Evolutionary conservation across 257 asterid genomes (phyloP).

Genomic region (Ligustrum vulgare): DNA sequence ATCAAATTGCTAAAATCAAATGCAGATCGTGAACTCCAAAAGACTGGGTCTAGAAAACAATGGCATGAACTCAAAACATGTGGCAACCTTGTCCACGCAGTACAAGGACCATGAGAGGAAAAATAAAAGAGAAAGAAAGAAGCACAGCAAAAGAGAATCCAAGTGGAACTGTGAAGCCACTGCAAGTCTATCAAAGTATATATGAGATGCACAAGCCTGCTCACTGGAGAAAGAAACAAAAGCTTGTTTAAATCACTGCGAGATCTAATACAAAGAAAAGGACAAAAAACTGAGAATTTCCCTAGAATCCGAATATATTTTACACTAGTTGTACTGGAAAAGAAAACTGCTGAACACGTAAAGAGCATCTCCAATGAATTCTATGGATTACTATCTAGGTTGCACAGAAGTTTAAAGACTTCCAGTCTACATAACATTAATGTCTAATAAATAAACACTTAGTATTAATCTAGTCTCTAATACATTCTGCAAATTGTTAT

Average conservation of each 20-base stretch:
- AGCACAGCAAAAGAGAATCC: not conserved
- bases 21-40: not conserved
- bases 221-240: not conserved
- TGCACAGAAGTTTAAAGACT: too few species aligned
- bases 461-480: too few species aligned
- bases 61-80: not conserved
- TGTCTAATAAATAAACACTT: too few species aligned
- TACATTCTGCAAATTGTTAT: too few species aligned
- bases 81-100: not conserved
- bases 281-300: constrained; percentile 5
- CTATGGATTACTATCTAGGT: too few species aligned
- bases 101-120: too few species aligned
- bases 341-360: not conserved
- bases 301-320: not conserved
- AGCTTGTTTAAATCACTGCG: not conserved
- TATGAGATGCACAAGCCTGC: not conserved
- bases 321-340: not conserved
- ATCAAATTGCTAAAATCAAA: not conserved
- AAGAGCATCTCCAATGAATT: not conserved
- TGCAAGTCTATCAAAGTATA: too few species aligned
- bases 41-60: not conserved
- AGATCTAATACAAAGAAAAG: not conserved
- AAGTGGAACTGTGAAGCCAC: not conserved
- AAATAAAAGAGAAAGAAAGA: too few species aligned
- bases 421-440: too few species aligned